Evolutionary conservation across 495 filamentous ascomycete genomes (phyloP).

Genomic region (Podospora appendiculata): DNA sequence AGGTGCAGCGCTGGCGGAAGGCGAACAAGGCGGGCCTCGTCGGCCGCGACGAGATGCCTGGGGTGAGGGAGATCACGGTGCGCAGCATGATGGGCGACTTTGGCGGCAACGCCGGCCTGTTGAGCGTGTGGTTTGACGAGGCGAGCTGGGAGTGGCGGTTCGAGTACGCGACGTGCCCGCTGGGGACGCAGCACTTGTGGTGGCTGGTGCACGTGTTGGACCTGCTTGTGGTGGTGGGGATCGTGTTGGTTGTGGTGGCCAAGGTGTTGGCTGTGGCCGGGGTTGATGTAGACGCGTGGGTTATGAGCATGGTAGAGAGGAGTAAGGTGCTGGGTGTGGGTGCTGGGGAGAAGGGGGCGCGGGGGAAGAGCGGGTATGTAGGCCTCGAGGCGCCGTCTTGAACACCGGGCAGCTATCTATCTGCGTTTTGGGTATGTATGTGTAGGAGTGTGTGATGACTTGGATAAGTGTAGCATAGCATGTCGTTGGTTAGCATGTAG

Average conservation of each 20-base stretch:
- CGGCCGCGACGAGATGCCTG: constrained; percentile 33
- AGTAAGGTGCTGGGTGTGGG: background rate
- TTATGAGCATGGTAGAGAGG: background rate
- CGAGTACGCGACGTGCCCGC: constrained; percentile 64
- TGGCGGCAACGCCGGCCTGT: constrained; percentile 76
- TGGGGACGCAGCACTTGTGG: constrained; percentile 89
- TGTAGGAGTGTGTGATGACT: too few species aligned
- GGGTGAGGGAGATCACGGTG: constrained; percentile 83
- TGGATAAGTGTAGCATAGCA: too few species aligned
- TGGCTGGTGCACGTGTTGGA: constrained; percentile 78
- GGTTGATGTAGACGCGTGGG: constrained; percentile 14
- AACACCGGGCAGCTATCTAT: too few species aligned
- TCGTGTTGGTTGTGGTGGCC: constrained; percentile 21
- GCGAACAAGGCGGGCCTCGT: constrained; percentile 22
- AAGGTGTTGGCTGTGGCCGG: constrained; percentile 11
- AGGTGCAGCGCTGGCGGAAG: constrained; percentile 35
- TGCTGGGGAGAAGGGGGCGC: too few species aligned
- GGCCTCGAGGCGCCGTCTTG: too few species aligned
- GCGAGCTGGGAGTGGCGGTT: constrained; percentile 66
- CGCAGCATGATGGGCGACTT: constrained; percentile 98
- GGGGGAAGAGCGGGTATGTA: too few species aligned
- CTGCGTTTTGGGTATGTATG: too few species aligned
- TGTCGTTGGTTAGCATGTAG: too few species aligned
- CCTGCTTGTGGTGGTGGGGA: constrained; percentile 41
- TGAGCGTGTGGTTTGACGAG: constrained; percentile 84